Conservation (phyloP, 306 rosid genomes). For the Begonia loranthoides region DNA sequence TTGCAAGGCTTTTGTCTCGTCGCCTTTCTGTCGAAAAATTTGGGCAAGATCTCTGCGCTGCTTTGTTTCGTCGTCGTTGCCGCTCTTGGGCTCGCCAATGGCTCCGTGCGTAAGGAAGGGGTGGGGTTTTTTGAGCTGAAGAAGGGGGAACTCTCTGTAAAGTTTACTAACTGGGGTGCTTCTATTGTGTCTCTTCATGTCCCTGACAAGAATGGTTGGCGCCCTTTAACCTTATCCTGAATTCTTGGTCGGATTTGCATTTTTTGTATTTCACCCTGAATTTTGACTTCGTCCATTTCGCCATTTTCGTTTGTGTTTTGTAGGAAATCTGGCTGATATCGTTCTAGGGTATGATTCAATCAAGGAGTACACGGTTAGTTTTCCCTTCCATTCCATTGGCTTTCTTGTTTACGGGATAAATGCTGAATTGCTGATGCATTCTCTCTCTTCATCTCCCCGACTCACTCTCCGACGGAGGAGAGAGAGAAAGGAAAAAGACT, state of each 20-base stretch:
- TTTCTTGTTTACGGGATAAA: too few relatives aligned
- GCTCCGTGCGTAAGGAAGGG: slow-evolving; percentile 5
- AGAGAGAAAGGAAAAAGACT: too few relatives aligned
- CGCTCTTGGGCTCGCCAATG: slow-evolving; percentile 22
- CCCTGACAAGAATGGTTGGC: slow-evolving; percentile 44
- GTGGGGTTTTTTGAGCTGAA: slow-evolving; percentile 27
- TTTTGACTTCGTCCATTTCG: neutral
- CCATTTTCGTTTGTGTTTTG: neutral
- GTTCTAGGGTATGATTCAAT: slow-evolving; percentile 69
- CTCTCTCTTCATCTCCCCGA: too few relatives aligned
- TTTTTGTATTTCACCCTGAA: neutral
- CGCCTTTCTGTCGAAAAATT: too few relatives aligned
- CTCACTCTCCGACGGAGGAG: too few relatives aligned
- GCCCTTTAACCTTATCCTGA: neutral
- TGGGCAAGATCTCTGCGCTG: slow-evolving; percentile 14
- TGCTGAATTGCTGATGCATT: too few relatives aligned
- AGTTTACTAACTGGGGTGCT: slow-evolving; percentile 56
- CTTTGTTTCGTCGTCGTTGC: slow-evolving; percentile 22
- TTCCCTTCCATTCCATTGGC: neutral
- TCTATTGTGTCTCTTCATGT: slow-evolving; percentile 25
- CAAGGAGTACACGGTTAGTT: slow-evolving; percentile 40
- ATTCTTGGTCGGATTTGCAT: too few relatives aligned
- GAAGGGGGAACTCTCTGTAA: slow-evolving; percentile 26
- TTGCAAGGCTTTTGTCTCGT: neutral
- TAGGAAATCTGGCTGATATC: slow-evolving; percentile 67